A percentile compares a stretch with the other conserved stretches of the same genome.
These are phyloP conservation scores for Solanum hybrid DNA, from an alignment of 305 asterid species.

Conservation along the genomic window DNA sequence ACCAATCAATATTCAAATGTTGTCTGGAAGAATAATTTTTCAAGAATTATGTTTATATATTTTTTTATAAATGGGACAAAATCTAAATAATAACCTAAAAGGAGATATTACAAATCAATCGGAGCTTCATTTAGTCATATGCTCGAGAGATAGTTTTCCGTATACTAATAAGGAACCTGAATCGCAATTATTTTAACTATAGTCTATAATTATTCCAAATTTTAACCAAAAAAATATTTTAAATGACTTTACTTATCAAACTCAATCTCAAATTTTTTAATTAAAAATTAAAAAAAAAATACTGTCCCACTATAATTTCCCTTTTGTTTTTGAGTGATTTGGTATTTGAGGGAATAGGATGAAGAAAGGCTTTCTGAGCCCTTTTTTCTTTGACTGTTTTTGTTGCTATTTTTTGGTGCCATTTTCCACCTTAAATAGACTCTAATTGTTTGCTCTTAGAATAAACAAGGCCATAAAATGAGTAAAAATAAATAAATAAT, in stretches of 20 bases:
- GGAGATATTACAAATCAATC: not conserved
- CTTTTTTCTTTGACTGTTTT: not conserved
- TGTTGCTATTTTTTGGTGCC: not conserved
- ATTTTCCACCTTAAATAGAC: not conserved
- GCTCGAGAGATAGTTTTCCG: not conserved
- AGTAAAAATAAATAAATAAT: not conserved
- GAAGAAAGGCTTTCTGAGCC: not conserved
- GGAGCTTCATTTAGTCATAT: not conserved
- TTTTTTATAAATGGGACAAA: not conserved
- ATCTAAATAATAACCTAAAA: not conserved
- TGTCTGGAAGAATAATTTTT: not conserved
- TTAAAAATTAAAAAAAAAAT: too few relatives aligned
- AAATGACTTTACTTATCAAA: not conserved
- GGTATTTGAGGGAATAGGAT: not conserved
- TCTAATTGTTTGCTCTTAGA: not conserved
- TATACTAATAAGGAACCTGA: not conserved
- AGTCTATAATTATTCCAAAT: not conserved
- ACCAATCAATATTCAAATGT: not conserved
- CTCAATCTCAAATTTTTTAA: not conserved
- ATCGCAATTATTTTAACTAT: not conserved
- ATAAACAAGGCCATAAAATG: not conserved
- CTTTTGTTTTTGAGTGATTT: not conserved
- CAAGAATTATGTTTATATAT: not conserved
- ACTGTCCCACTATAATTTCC: not conserved
- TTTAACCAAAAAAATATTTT: not conserved